phyloP scores from a whole-genome alignment of 495 filamentous ascomycete species.

The Elaphomyces granulatus region DNA sequence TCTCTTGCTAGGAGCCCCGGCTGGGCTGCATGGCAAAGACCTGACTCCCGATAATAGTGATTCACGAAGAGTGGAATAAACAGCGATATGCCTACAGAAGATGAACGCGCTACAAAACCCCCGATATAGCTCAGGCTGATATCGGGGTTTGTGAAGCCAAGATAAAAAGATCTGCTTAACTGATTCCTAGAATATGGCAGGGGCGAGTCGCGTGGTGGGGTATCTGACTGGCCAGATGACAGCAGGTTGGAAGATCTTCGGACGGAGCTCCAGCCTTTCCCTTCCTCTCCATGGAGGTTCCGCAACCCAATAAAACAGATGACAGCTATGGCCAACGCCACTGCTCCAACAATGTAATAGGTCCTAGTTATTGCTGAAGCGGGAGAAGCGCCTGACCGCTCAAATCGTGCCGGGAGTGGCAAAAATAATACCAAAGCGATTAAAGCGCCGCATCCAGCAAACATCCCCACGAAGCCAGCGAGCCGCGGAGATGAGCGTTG shows the following conservation, averaged over 20 bases:
- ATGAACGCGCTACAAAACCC: constrained; percentile 88
- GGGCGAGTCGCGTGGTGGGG: background rate
- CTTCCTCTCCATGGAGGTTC: constrained; percentile 60
- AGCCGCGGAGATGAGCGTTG: constrained; percentile 42
- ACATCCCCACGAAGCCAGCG: constrained; percentile 81
- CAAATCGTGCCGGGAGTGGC: constrained; percentile 68
- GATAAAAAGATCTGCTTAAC: constrained; percentile 46
- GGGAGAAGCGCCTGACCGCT: constrained; percentile 47
- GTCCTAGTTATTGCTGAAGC: constrained; percentile 56
- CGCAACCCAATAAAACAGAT: constrained; percentile 71
- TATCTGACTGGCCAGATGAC: background rate
- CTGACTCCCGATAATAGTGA: constrained; percentile 68
- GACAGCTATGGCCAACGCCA: constrained; percentile 57
- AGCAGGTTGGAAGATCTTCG: constrained; percentile 8
- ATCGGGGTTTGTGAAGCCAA: constrained; percentile 60
- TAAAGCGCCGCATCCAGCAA: constrained; percentile 83
- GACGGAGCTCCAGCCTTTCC: constrained; percentile 47
- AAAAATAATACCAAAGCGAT: constrained; percentile 70
- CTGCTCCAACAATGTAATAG: constrained; percentile 67
- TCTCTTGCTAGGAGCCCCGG: constrained; percentile 21
- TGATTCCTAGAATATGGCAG: constrained; percentile 19
- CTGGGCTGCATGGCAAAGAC: constrained; percentile 50
- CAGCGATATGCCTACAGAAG: constrained; percentile 86
- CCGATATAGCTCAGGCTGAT: constrained; percentile 84
- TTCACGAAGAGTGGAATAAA: constrained; percentile 92